Percentiles rank a stretch among this genome's conserved stretches.
phyloP scores from a whole-genome alignment of 2,329 filamentous ascomycete genomes.

The Diplodia sapinea region DNA sequence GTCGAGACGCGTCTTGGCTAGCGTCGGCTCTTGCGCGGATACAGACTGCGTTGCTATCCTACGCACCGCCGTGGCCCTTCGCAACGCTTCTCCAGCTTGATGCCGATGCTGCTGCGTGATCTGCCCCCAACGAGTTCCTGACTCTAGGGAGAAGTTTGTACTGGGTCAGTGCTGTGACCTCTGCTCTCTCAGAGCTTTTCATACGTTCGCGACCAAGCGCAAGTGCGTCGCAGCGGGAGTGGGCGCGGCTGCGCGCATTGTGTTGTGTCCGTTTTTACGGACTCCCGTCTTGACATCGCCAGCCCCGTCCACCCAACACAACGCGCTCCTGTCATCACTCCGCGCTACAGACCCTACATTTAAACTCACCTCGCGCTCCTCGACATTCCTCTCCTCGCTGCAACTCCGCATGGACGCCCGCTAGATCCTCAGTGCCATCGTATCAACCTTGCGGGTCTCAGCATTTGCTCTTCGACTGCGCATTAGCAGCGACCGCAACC shows the following conservation, averaged over 20 bases:
- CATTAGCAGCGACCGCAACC: neutral
- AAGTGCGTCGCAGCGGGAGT: neutral
- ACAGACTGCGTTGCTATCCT: slow-evolving; percentile 3
- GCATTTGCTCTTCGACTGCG: neutral
- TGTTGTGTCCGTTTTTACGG: slow-evolving; percentile 15
- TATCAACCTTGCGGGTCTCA: neutral
- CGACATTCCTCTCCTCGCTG: neutral
- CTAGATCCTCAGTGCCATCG: neutral
- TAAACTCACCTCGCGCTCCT: neutral
- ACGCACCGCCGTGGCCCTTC: slow-evolving; percentile 12
- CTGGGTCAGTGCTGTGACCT: neutral
- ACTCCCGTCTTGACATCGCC: slow-evolving; percentile 8
- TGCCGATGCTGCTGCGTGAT: neutral
- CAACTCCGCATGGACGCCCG: neutral
- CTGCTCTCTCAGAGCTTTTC: neutral
- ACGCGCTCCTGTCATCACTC: neutral
- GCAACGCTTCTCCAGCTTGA: neutral
- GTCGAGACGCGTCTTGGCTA: slow-evolving; percentile 12
- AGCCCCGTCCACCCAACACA: slow-evolving; percentile 12
- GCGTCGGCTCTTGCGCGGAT: slow-evolving; percentile 10
- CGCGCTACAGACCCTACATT: slow-evolving; percentile 2
- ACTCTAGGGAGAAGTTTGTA: neutral
- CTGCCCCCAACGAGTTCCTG: neutral
- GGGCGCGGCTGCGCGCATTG: slow-evolving; percentile 6
- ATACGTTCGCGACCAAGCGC: neutral